Evolutionary conservation across 2,329 filamentous ascomycete genomes (phyloP).

Genomic region (Helotiales sp.): DNA sequence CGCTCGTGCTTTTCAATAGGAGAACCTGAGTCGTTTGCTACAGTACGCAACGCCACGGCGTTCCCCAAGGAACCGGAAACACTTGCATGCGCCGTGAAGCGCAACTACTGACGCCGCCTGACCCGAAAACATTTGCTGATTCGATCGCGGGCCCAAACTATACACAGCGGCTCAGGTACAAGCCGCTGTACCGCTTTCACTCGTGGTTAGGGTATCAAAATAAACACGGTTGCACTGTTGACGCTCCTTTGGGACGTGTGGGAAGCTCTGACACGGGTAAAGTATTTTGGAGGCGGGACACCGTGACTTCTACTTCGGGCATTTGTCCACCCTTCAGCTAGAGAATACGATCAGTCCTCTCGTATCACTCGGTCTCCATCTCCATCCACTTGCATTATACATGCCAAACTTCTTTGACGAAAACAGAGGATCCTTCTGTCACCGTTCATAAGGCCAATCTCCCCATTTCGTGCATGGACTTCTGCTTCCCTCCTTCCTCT

Average conservation of each 20-base stretch:
- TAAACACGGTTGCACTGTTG: neutral
- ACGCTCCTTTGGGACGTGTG: neutral
- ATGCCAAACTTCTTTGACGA: too few species aligned
- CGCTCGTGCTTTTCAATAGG: neutral
- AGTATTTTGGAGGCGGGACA: neutral
- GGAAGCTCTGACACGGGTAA: neutral
- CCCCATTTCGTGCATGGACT: conserved; percentile 2
- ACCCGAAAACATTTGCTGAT: neutral
- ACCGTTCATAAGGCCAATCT: neutral
- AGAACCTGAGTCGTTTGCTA: too few species aligned
- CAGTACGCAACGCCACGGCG: neutral
- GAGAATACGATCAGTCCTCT: neutral
- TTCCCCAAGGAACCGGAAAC: neutral
- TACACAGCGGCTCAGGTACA: too few species aligned
- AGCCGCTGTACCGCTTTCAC: neutral
- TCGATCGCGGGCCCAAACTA: neutral
- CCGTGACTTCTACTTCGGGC: conserved; percentile 1
- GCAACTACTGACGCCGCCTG: neutral
- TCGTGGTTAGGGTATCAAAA: neutral
- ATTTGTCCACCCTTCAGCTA: neutral
- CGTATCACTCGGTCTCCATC: neutral
- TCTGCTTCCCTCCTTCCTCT: neutral
- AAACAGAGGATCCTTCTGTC: too few species aligned
- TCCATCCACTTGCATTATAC: neutral
- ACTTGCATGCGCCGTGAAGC: neutral